These are phyloP conservation scores for Lanmaoa pseudosensibilis DNA, from an alignment of 768 basidiomycete genomes.

Conservation along the genomic window DNA sequence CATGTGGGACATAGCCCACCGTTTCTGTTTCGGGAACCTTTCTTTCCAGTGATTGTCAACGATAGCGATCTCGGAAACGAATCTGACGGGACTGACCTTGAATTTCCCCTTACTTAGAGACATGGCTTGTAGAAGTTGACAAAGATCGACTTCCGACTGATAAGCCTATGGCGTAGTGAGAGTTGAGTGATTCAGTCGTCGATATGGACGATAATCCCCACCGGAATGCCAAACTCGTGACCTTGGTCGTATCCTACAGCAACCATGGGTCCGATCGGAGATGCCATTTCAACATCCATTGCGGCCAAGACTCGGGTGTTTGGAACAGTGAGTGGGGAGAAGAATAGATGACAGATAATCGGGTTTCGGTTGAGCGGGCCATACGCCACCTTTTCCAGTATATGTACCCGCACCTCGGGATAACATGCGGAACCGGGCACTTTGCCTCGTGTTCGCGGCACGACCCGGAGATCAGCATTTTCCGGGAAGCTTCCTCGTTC, in stretches of 20 bases:
- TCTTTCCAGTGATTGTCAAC: conserved; percentile 32
- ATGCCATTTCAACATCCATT: conserved; percentile 37
- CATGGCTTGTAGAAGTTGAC: conserved; percentile 52
- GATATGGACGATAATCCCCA: conserved; percentile 10
- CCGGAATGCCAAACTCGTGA: conserved; percentile 21
- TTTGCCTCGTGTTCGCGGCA: conserved; percentile 32
- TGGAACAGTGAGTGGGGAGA: not conserved
- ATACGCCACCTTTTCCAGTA: conserved; percentile 13
- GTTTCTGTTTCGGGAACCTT: conserved; percentile 29
- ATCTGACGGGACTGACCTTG: conserved; percentile 28
- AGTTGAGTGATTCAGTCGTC: not conserved
- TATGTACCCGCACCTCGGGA: conserved; percentile 26
- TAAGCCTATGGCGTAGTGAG: conserved; percentile 20
- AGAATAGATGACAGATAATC: conserved; percentile 15
- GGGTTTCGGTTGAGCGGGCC: conserved; percentile 9
- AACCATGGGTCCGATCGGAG: conserved; percentile 32
- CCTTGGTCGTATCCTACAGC: conserved; percentile 20
- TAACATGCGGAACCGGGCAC: conserved; percentile 28
- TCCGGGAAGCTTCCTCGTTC: conserved; percentile 10
- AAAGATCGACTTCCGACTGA: conserved; percentile 46
- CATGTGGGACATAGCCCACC: conserved; percentile 26
- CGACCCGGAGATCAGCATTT: conserved; percentile 6
- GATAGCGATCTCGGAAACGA: not conserved
- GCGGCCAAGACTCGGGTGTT: conserved; percentile 12
- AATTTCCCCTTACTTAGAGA: conserved; percentile 39